A percentile compares a stretch with the other conserved stretches of the same genome.
phyloP scores from a whole-genome alignment of 2,329 filamentous ascomycete genomes.

The Neofusicoccum sp. region DNA sequence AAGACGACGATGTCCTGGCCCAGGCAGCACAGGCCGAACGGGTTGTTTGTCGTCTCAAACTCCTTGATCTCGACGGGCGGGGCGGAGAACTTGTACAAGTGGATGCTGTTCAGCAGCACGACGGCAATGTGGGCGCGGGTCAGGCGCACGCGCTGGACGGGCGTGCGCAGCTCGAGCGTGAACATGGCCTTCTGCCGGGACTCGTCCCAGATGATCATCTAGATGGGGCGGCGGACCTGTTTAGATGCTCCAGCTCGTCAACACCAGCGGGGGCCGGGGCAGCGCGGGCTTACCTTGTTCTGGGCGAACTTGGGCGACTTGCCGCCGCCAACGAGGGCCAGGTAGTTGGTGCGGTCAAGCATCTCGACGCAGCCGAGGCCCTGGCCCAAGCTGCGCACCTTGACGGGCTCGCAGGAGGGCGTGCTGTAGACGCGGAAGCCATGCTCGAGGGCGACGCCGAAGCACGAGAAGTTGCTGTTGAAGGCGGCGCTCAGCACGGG shows the following conservation, averaged over 20 bases:
- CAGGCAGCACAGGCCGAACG: constrained; percentile 76
- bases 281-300: constrained; percentile 65
- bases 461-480: constrained; percentile 82
- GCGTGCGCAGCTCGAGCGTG: constrained; percentile 76
- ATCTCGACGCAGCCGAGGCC: constrained; percentile 83
- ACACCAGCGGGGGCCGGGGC: constrained; percentile 4
- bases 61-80: constrained; percentile 70
- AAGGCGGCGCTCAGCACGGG: constrained; percentile 82
- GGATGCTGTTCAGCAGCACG: constrained; percentile 78
- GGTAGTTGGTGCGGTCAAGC: constrained; percentile 83
- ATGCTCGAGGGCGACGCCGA: constrained; percentile 82
- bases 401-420: constrained; percentile 33
- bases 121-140: constrained; percentile 77
- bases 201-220: constrained; percentile 92
- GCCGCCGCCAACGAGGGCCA: constrained; percentile 88
- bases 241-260: constrained; percentile 11
- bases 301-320: constrained; percentile 81
- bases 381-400: constrained; percentile 51
- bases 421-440: constrained; percentile 66
- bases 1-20: constrained; percentile 76
- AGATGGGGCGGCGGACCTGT: constrained; percentile 23
- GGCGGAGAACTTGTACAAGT: constrained; percentile 77
- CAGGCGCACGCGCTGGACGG: constrained; percentile 78
- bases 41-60: constrained; percentile 87
- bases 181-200: constrained; percentile 74